Percentiles rank a stretch among this genome's conserved stretches.
phyloP scores from a whole-genome alignment of 352 stramenopile genomes.

The Globisporangium cederbergense region DNA sequence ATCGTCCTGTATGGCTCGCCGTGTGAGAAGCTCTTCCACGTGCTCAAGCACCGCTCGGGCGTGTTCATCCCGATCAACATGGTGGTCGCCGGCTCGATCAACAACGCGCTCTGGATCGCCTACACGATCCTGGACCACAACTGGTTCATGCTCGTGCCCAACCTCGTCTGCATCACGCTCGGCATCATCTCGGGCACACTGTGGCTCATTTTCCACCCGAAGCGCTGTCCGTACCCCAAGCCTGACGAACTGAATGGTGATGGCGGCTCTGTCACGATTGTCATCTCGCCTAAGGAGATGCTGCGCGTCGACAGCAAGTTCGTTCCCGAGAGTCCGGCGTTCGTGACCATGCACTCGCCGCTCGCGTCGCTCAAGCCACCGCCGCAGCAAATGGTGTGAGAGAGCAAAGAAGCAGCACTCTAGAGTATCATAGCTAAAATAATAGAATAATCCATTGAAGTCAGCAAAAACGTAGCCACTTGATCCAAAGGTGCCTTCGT shows the following conservation, averaged over 20 bases:
- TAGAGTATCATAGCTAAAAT: not conserved
- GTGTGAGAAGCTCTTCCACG: conserved; percentile 33
- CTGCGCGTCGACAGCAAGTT: conserved; percentile 9
- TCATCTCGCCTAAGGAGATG: not conserved
- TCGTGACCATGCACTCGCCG: conserved; percentile 26
- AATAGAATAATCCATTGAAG: conserved; percentile 1
- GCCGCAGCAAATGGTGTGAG: conserved; percentile 3
- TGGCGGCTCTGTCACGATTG: conserved; percentile 1
- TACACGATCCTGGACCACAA: conserved; percentile 10
- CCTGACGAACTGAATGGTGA: not conserved
- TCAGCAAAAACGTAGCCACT: not conserved
- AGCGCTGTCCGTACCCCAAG: conserved; percentile 8
- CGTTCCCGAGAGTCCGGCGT: conserved; percentile 21
- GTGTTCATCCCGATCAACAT: conserved; percentile 53
- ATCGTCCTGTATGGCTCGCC: conserved; percentile 29
- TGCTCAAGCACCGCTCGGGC: conserved; percentile 35
- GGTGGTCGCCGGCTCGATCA: conserved; percentile 31
- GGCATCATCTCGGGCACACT: not conserved
- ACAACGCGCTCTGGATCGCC: conserved; percentile 32
- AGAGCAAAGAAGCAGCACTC: not conserved
- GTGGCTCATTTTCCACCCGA: conserved; percentile 13
- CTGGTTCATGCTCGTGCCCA: conserved; percentile 19
- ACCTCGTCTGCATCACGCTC: conserved; percentile 21
- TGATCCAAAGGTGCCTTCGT: not conserved
- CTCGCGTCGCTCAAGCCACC: conserved; percentile 15